Evolutionary conservation across 2,329 filamentous ascomycete genomes (phyloP).

Genomic region (Xylaria sp.): DNA sequence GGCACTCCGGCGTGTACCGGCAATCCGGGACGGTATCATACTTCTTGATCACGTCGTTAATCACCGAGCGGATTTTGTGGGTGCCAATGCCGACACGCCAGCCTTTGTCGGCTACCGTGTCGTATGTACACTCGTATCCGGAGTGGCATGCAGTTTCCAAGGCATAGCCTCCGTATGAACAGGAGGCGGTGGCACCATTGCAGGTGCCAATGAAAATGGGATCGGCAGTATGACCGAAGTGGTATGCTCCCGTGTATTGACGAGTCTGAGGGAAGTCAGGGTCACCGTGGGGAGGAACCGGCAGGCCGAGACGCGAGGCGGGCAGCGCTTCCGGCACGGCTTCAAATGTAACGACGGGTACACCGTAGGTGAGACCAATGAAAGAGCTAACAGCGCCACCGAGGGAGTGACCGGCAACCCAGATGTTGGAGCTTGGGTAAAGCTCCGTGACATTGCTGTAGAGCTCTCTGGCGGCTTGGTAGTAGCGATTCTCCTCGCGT

Average conservation of each 20-base stretch:
- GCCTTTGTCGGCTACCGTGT: conserved; percentile 89
- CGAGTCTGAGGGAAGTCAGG: conserved; percentile 76
- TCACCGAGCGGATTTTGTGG: conserved; percentile 89
- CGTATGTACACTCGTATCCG: conserved; percentile 87
- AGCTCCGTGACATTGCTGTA: conserved; percentile 92
- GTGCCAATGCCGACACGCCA: conserved; percentile 93
- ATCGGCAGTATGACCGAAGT: conserved; percentile 96
- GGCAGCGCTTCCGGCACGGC: conserved; percentile 91
- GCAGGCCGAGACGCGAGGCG: conserved; percentile 84
- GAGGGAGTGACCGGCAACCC: conserved; percentile 92
- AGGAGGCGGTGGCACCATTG: conserved; percentile 88
- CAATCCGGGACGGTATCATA: conserved; percentile 86
- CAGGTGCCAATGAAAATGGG: conserved; percentile 94
- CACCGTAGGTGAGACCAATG: conserved; percentile 87
- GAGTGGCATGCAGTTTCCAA: conserved; percentile 94
- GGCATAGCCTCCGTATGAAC: conserved; percentile 91
- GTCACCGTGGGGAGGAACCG: conserved; percentile 81
- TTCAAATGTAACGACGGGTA: conserved; percentile 92
- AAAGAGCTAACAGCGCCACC: conserved; percentile 91
- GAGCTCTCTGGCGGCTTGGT: conserved; percentile 85
- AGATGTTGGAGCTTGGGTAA: conserved; percentile 85
- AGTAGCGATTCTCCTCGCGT: conserved; percentile 87
- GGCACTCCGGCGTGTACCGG: conserved; percentile 78
- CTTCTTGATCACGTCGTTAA: conserved; percentile 83
- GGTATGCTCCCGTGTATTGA: conserved; percentile 79